phyloP scores from a whole-genome alignment of 129 eudicot genomes.

The Lonicera japonica region DNA sequence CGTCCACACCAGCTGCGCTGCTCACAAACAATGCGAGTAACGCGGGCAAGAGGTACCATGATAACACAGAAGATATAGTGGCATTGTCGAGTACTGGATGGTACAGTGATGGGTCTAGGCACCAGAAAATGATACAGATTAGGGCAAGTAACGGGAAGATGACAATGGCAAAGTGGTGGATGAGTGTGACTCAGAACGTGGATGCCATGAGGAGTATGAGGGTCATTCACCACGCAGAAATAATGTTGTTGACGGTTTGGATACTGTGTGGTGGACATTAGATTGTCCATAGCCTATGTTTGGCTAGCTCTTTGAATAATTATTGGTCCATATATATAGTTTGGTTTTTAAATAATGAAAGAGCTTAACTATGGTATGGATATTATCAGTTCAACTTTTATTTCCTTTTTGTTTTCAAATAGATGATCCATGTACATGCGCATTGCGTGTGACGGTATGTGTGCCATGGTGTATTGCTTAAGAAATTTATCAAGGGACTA shows the following conservation, averaged over 20 bases:
- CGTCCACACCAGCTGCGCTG: constrained; percentile 21
- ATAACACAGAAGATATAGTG: constrained; percentile 13
- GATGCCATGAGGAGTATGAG: constrained; percentile 34
- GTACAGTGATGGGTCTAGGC: constrained; percentile 17
- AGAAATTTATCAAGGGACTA: too few relatives aligned
- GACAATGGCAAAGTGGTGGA: constrained; percentile 37
- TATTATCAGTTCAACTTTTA: too few relatives aligned
- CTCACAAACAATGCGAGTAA: constrained; percentile 28
- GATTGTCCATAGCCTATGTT: constrained; percentile 36
- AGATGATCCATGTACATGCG: too few relatives aligned
- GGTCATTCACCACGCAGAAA: constrained; percentile 32
- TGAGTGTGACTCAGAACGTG: constrained; percentile 36
- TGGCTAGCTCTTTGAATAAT: too few relatives aligned
- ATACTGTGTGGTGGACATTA: constrained; percentile 33
- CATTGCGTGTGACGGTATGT: too few relatives aligned
- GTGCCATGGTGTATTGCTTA: too few relatives aligned
- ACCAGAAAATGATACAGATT: constrained; percentile 15
- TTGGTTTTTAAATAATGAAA: too few relatives aligned
- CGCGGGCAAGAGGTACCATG: constrained; percentile 12
- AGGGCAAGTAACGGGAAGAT: constrained; percentile 19
- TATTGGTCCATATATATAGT: too few relatives aligned
- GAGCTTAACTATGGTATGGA: too few relatives aligned
- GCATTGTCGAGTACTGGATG: constrained; percentile 43
- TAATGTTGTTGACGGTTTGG: constrained; percentile 47
- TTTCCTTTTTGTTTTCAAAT: too few relatives aligned